Percentiles rank a stretch among this genome's conserved stretches.
Evolutionary conservation across 352 stramenopile genomes (phyloP).

Genomic region (Pythium grandisporangium): DNA sequence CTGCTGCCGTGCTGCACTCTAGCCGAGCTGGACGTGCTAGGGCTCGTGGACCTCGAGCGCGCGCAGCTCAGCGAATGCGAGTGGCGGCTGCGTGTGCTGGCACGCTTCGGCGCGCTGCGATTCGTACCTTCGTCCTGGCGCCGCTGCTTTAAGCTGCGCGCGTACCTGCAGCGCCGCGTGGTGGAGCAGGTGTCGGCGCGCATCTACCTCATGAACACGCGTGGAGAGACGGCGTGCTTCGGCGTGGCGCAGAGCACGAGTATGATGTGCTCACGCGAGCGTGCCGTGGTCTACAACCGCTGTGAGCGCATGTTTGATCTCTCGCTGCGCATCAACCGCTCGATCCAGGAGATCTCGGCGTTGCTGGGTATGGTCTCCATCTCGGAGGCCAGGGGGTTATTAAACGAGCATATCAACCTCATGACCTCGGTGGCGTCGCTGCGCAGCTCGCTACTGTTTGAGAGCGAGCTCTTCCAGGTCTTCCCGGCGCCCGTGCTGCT

Average conservation of each 20-base stretch:
- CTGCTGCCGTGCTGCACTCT: slow-evolving; percentile 36
- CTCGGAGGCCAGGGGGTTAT: slow-evolving; percentile 56
- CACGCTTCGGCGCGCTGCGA: slow-evolving; percentile 35
- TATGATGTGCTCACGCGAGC: slow-evolving; percentile 73
- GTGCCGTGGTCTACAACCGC: slow-evolving; percentile 70
- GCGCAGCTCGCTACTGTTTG: slow-evolving; percentile 69
- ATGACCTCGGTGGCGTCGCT: slow-evolving; percentile 75
- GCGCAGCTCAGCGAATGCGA: slow-evolving; percentile 37
- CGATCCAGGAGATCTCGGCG: slow-evolving; percentile 82
- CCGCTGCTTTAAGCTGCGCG: slow-evolving; percentile 53
- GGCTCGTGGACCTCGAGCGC: slow-evolving; percentile 37
- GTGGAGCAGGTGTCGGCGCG: slow-evolving; percentile 48
- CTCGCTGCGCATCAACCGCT: slow-evolving; percentile 80
- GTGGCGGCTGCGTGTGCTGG: slow-evolving; percentile 48
- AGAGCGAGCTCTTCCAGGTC: slow-evolving; percentile 81
- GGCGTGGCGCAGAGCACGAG: slow-evolving; percentile 30
- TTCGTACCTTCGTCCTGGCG: slow-evolving; percentile 50
- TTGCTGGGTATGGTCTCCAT: slow-evolving; percentile 76
- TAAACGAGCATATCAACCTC: slow-evolving; percentile 82
- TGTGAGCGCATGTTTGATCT: slow-evolving; percentile 85
- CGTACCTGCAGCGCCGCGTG: slow-evolving; percentile 49
- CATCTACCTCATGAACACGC: slow-evolving; percentile 80
- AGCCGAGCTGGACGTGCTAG: slow-evolving; percentile 29
- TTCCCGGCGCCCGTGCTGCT: slow-evolving; percentile 73
- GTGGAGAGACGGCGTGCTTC: slow-evolving; percentile 65